These are phyloP conservation scores for Taphrina populina DNA, from an alignment of 1,139 yeast species.

Conservation along the genomic window DNA sequence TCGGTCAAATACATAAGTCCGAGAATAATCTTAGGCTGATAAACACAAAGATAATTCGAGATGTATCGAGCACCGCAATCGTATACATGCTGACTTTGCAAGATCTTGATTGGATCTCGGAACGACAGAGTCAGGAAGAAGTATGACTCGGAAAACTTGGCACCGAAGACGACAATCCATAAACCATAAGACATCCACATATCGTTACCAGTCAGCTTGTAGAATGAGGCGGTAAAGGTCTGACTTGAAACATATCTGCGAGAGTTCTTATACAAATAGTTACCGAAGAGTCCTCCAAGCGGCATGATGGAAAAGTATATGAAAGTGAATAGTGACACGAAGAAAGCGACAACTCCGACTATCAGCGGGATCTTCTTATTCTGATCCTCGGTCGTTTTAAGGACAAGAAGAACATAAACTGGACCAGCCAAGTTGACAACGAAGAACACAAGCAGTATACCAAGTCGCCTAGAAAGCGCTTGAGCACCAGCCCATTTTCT, in stretches of 20 bases:
- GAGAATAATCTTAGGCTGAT: slow-evolving; percentile 81
- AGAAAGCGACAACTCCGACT: slow-evolving; percentile 84
- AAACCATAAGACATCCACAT: slow-evolving; percentile 95
- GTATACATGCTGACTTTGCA: slow-evolving; percentile 59
- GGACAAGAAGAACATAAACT: slow-evolving; percentile 76
- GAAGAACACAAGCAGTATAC: slow-evolving; percentile 68
- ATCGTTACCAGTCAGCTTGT: slow-evolving; percentile 77
- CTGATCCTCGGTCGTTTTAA: slow-evolving; percentile 59
- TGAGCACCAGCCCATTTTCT: slow-evolving; percentile 99
- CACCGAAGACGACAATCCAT: slow-evolving; percentile 85
- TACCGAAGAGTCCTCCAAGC: slow-evolving; percentile 91
- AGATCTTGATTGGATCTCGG: slow-evolving; percentile 87
- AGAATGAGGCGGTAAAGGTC: slow-evolving; percentile 91
- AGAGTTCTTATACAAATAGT: slow-evolving; percentile 83
- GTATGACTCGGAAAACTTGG: slow-evolving; percentile 86
- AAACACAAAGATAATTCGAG: slow-evolving; percentile 68
- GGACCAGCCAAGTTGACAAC: slow-evolving; percentile 79
- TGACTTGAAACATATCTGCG: slow-evolving; percentile 91
- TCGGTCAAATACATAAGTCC: slow-evolving; percentile 92
- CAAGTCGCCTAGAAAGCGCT: slow-evolving; percentile 82
- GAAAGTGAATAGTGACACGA: slow-evolving; percentile 79
- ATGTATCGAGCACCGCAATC: slow-evolving; percentile 94
- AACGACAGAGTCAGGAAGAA: slow-evolving; percentile 85
- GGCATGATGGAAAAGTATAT: slow-evolving; percentile 93
- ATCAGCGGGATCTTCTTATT: slow-evolving; percentile 74